Base-by-base conservation (phyloP, 2,329 filamentous ascomycete species). In the Aureobasidium pullulans region DNA sequence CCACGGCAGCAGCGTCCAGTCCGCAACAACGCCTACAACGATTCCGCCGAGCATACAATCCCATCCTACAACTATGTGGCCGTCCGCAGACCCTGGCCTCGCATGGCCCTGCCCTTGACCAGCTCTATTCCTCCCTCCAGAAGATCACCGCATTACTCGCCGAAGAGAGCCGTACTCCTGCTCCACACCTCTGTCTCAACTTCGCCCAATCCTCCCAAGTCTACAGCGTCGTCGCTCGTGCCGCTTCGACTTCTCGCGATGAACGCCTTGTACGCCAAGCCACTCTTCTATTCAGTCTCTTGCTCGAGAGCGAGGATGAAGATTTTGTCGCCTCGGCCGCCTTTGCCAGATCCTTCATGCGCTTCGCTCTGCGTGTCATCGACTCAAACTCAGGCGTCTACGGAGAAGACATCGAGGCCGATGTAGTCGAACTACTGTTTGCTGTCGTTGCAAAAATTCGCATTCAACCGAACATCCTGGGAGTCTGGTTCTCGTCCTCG, bases 361-460 rank as follows among this genome's bases (percentile, higher is more conserved):
- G 90, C 66, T 83, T 99, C 61, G 81, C 96, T 53, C 84, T 90
- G 62, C 85, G 87, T 64, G 90, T 93, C 37, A 86, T 88, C 1
- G 86, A 87, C 44, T 81, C 84, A 61, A 89, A 88, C 66, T 86
- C 83, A 68, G 84, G 89, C 62, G 81, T 84, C n/a, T 77, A 92
- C 4, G 85, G 87, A 39, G 81, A 85, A 57, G 89, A 96, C 60
- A 92, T 89, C 10, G 92, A 97, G 72, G 88, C 88, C 9, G 86
- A 91, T 61, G 86, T 97, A 49, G 89, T 97, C 54, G 93, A 99
- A 76, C 77, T 99, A 59, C 83, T 96, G 46, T 99, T 99, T 76
- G 95, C 93, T 63, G 92, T 99, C 65, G 90, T 94, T 19, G 95
- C 94, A 65, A 97, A 97, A 79, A 96, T 99, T 66, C 83, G 94